Evolutionary conservation across 1,284 basidiomycete genomes (phyloP).

Genomic region (Marasmius fiardii): DNA sequence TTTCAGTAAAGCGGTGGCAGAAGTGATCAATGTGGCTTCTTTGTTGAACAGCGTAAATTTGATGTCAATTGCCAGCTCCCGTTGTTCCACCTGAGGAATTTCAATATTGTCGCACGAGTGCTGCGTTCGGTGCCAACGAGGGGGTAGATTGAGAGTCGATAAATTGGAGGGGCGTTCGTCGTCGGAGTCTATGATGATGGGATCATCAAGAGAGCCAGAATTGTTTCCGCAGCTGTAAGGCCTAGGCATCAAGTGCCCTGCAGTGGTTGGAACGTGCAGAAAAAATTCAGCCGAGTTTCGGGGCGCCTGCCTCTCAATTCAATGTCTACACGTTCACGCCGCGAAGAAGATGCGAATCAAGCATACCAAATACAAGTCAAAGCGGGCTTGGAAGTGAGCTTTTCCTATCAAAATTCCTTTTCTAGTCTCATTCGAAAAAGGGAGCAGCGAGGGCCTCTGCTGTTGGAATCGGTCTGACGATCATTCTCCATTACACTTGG

Average conservation of each 20-base stretch:
- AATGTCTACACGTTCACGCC: constrained; percentile 34
- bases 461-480: constrained; percentile 57
- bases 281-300: background rate
- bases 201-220: background rate
- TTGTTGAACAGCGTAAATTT: background rate
- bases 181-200: background rate
- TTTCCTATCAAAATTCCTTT: constrained; percentile 3
- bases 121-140: background rate
- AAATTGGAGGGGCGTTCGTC: background rate
- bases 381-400: constrained; percentile 47
- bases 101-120: no score
- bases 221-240: no score
- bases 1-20: background rate
- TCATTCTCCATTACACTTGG: constrained; percentile 72
- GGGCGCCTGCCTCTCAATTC: constrained; percentile 33
- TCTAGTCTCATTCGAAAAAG: constrained; percentile 28
- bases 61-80: background rate
- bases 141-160: background rate
- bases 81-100: background rate
- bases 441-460: constrained; percentile 48
- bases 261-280: background rate
- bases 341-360: constrained; percentile 48
- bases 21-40: background rate
- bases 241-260: no score
- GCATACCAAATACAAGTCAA: constrained; percentile 53